Evolutionary conservation across 148 eudicot species (phyloP).

Genomic region (Cornus florida): DNA sequence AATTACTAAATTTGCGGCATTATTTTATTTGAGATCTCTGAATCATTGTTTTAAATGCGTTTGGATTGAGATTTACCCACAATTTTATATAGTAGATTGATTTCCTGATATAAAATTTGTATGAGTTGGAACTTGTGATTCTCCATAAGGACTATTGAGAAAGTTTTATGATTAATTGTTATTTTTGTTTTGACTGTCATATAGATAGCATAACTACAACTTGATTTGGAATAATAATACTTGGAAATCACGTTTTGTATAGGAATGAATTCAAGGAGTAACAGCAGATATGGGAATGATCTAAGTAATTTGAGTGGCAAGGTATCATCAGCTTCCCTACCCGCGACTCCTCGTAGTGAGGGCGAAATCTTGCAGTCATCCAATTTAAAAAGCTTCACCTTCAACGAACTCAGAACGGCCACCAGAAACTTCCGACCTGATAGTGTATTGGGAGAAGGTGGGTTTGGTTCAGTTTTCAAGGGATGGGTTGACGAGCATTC

Average conservation of each 20-base stretch:
- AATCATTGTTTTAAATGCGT: background rate
- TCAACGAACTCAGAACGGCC: slow-evolving; percentile 40
- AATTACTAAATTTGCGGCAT: background rate
- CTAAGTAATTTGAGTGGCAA: slow-evolving; percentile 39
- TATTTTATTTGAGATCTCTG: background rate
- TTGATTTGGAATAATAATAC: background rate
- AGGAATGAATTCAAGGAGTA: slow-evolving; percentile 42
- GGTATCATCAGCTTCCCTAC: slow-evolving; percentile 32
- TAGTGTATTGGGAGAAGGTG: slow-evolving; percentile 58
- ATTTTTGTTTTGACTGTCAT: background rate
- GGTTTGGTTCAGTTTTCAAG: slow-evolving; percentile 60
- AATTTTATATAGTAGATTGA: background rate
- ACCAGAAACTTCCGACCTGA: slow-evolving; percentile 62
- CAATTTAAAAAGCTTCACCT: slow-evolving; percentile 47
- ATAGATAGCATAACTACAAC: background rate
- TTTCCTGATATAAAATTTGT: background rate
- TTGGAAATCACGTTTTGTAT: slow-evolving; percentile 4
- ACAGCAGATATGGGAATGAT: slow-evolving; percentile 38
- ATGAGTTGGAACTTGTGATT: no score
- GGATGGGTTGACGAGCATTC: slow-evolving; percentile 59
- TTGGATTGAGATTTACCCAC: background rate
- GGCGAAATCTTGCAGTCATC: slow-evolving; percentile 58
- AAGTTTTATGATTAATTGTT: background rate
- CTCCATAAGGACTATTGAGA: background rate
- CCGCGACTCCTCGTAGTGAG: slow-evolving; percentile 42